These are phyloP conservation scores for Ganoderma sinense DNA, from an alignment of 1,284 basidiomycete species.

Conservation along the genomic window DNA sequence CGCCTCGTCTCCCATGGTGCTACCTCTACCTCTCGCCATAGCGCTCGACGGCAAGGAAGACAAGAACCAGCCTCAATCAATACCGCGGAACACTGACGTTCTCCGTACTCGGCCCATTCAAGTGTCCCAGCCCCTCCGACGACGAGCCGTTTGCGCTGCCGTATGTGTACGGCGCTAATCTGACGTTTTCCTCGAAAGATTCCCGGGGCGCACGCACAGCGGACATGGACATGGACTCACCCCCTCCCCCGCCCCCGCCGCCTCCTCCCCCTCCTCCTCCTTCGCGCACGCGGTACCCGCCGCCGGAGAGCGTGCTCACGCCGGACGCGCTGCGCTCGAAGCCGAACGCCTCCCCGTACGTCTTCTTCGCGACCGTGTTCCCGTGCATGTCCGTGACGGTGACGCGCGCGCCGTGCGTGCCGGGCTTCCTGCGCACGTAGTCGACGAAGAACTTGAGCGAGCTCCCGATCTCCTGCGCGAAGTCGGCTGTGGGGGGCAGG, in stretches of 20 bases:
- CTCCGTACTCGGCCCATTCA: slow-evolving; percentile 1
- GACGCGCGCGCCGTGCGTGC: slow-evolving; percentile 48
- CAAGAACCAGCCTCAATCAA: neutral
- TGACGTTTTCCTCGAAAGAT: slow-evolving; percentile 56
- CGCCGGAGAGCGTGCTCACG: slow-evolving; percentile 17
- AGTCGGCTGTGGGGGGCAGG: slow-evolving; percentile 56
- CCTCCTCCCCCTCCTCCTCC: slow-evolving; percentile 17
- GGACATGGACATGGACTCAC: slow-evolving; percentile 27
- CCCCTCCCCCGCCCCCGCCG: slow-evolving; percentile 10
- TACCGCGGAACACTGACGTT: slow-evolving; percentile 1
- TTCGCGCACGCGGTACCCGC: neutral
- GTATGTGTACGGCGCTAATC: slow-evolving; percentile 51
- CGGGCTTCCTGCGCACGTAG: slow-evolving; percentile 53
- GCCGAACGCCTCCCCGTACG: slow-evolving; percentile 63
- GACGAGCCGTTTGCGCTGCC: slow-evolving; percentile 16
- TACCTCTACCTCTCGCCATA: neutral
- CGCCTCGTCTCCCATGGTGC: neutral
- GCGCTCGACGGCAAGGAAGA: neutral
- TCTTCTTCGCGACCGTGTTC: slow-evolving; percentile 37
- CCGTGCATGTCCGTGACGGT: slow-evolving; percentile 36
- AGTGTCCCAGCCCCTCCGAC: neutral
- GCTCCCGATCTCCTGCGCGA: slow-evolving; percentile 65
- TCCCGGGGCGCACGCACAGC: slow-evolving; percentile 25
- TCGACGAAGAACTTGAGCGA: slow-evolving; percentile 71
- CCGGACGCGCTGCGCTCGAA: slow-evolving; percentile 35